Evolutionary conservation across 805 yeast species (phyloP).

Genomic region (Teunomyces pallodes): DNA sequence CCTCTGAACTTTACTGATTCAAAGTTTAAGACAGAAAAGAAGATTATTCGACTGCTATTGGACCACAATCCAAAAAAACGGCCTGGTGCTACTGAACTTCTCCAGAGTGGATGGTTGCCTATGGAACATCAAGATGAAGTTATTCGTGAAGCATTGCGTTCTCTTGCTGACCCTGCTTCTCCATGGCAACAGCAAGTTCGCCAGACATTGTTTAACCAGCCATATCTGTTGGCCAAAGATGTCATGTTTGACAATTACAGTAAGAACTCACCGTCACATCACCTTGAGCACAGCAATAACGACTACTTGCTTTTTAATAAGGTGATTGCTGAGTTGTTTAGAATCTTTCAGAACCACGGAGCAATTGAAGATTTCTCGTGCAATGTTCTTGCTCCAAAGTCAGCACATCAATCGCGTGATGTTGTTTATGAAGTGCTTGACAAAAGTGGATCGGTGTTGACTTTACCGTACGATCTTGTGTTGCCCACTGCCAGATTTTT

Average conservation of each 20-base stretch:
- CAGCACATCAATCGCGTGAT: conserved; percentile 61
- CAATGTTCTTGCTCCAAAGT: conserved; percentile 70
- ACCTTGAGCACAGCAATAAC: conserved; percentile 24
- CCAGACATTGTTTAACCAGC: conserved; percentile 79
- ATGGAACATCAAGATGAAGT: conserved; percentile 87
- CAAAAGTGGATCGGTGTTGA: conserved; percentile 81
- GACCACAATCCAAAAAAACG: conserved; percentile 77
- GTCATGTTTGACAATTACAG: conserved; percentile 66
- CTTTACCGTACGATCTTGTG: conserved; percentile 85
- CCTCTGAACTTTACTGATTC: conserved; percentile 64
- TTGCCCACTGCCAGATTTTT: conserved; percentile 85
- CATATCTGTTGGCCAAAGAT: conserved; percentile 81
- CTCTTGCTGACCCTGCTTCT: conserved; percentile 84
- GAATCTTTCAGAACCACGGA: conserved; percentile 76
- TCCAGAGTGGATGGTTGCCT: conserved; percentile 82
- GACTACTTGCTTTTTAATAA: conserved; percentile 59
- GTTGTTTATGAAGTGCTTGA: conserved; percentile 80
- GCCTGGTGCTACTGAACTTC: conserved; percentile 73
- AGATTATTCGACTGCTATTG: conserved; percentile 62
- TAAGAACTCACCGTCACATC: conserved; percentile 20
- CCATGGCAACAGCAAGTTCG: conserved; percentile 95
- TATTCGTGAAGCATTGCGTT: conserved; percentile 81
- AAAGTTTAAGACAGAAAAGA: conserved; percentile 56
- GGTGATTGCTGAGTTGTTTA: conserved; percentile 58
- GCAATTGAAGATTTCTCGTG: conserved; percentile 77